Evolutionary conservation across 148 eudicot genomes (phyloP).

Genomic region (Camellia sinensis): DNA sequence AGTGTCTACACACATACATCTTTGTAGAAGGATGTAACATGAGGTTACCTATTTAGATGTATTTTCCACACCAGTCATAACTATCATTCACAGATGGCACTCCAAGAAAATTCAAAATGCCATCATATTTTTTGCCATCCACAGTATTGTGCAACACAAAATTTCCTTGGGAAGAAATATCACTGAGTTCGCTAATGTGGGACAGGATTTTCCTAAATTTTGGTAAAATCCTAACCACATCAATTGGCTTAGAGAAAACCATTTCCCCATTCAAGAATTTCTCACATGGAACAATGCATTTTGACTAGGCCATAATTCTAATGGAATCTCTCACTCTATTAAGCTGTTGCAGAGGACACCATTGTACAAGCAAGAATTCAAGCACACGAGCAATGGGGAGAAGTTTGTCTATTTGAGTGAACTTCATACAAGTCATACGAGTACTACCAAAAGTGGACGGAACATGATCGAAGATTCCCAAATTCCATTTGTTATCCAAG

Average conservation of each 20-base stretch:
- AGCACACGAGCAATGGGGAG: constrained; percentile 19
- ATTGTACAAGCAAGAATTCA: constrained; percentile 25
- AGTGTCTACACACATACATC: neutral
- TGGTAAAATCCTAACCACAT: constrained; percentile 7
- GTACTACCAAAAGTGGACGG: constrained; percentile 30
- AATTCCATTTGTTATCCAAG: constrained; percentile 44
- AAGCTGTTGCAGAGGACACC: constrained; percentile 28
- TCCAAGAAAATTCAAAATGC: constrained; percentile 15
- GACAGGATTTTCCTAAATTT: constrained; percentile 11
- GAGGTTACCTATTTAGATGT: constrained; percentile 14
- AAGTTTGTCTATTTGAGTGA: constrained; percentile 13
- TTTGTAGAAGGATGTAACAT: neutral
- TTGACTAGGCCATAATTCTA: constrained; percentile 9
- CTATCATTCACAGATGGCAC: constrained; percentile 1
- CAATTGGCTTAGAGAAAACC: constrained; percentile 16
- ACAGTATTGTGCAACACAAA: neutral
- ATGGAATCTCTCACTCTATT: constrained; percentile 31
- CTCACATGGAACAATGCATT: constrained; percentile 38
- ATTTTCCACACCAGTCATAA: constrained; percentile 18
- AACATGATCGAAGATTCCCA: constrained; percentile 36
- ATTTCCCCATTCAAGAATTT: constrained; percentile 16
- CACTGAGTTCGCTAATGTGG: neutral
- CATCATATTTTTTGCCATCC: neutral
- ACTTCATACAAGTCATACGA: constrained; percentile 29
- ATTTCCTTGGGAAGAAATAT: neutral